Evolutionary conservation across 2,329 filamentous ascomycete species (phyloP).

Genomic region (Neofusicoccum kwambonambiense): DNA sequence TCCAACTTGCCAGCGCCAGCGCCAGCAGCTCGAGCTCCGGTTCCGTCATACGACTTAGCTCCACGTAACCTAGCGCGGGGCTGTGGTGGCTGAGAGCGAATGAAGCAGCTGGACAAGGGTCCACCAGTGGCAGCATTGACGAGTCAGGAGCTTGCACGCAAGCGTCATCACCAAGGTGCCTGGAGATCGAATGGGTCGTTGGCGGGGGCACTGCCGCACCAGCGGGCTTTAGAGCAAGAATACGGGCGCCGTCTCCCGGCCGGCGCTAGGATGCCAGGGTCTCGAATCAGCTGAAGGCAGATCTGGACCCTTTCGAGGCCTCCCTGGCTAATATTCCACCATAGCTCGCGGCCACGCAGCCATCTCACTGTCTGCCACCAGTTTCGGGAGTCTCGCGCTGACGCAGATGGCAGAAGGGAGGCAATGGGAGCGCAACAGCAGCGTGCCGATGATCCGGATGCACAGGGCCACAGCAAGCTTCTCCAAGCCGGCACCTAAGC

Average conservation of each 20-base stretch:
- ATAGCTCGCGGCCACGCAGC: neutral
- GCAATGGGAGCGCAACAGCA: neutral
- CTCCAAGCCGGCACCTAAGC: constrained; percentile 6
- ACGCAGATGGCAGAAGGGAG: neutral
- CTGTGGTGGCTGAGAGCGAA: neutral
- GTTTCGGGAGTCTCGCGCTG: neutral
- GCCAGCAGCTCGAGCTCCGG: neutral
- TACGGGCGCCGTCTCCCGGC: constrained; percentile 5
- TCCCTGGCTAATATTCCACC: neutral
- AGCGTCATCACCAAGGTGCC: constrained; percentile 12
- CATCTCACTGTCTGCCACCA: no score
- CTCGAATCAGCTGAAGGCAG: constrained; percentile 2
- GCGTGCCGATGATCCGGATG: constrained; percentile 2
- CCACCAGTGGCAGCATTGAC: neutral
- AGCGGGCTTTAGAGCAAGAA: constrained; percentile 9
- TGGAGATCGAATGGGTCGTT: constrained; percentile 11
- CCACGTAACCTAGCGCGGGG: constrained; percentile 16
- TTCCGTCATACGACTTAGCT: neutral
- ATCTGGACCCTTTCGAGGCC: neutral
- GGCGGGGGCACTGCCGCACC: constrained; percentile 6
- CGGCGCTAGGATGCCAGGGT: constrained; percentile 5
- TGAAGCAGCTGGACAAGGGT: neutral
- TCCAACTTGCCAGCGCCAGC: neutral
- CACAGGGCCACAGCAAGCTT: neutral
- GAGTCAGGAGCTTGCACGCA: neutral